Evolutionary conservation across 2,329 filamentous ascomycete genomes (phyloP), one percentile per base, ranked within the genome.

Genomic region (Rasamsonia emersonii): DNA sequence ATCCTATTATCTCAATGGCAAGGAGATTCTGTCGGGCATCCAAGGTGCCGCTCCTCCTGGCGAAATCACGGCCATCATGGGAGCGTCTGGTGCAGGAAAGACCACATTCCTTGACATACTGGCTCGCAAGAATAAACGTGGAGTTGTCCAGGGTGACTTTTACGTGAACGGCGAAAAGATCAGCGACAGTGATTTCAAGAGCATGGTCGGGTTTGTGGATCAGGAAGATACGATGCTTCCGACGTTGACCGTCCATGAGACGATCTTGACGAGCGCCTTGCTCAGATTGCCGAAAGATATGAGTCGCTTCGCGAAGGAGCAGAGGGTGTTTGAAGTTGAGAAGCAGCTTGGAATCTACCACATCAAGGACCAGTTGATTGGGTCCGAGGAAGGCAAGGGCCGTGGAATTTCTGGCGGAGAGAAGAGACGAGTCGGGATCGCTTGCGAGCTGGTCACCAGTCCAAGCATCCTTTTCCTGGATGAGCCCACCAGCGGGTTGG

Each of bases 31-130:
- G 3, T 71, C 73, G 10, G 76, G 74, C 9, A 81, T 98, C 19
- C 79, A 81, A 43, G 91, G 91, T 28, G 78, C 86, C 24, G 88
- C 89, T n/a, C 82, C 82, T 45, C 86, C 89, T 2, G 93, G 93
- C n/a, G 86, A 98, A 56, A 76, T 96, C 5, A 85, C 89, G 44
- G 91, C 91, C 6, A 93, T 98, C 49, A 98, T 98, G 89, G 91
- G 91, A 35, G 89, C 91, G 5, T 98, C 91, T 1, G 91, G 91
- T 18, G 93, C 91, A 24, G 91, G 91, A 37, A 98, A 98, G 64
- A 98, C 91, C 0, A 94, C 86, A 0, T 96, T 98, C 58, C 67
- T 98, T 26, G 91, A 98, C 53, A 94, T 98, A 37, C 68, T 98
- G 28, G 91, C 91, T 6, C 79, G 88, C 41, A 98, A 96, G 69